Conservation (phyloP, 2,329 filamentous ascomycete genomes). For the Colletotrichum limetticola region DNA sequence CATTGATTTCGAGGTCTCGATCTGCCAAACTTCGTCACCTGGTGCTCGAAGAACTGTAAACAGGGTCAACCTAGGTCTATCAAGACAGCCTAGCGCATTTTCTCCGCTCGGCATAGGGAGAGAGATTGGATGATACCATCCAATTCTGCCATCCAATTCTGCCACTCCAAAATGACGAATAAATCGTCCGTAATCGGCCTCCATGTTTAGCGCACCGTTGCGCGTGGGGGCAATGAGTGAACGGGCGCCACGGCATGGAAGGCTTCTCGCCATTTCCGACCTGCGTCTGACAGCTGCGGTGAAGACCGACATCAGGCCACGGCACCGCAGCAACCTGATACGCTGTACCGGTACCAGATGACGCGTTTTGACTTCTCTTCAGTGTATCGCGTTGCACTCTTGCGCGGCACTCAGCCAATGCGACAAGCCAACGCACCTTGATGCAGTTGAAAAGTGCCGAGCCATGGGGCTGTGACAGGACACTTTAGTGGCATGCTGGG, state of each 20-base stretch:
- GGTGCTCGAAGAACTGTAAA: neutral
- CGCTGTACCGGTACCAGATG: neutral
- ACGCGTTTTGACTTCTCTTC: neutral
- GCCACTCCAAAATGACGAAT: neutral
- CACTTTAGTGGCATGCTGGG: neutral
- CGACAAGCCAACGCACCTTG: neutral
- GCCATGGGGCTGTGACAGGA: constrained; percentile 5
- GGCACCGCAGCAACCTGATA: neutral
- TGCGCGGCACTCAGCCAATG: neutral
- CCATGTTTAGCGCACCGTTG: constrained; percentile 1
- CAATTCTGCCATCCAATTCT: neutral
- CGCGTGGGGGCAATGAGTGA: neutral
- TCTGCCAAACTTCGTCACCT: neutral
- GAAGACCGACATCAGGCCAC: constrained; percentile 15
- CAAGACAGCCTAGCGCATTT: constrained; percentile 8
- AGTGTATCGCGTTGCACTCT: neutral
- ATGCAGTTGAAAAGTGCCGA: neutral
- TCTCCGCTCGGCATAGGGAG: constrained; percentile 17
- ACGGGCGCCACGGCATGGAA: neutral
- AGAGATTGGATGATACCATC: constrained; percentile 4
- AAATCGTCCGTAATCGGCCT: neutral
- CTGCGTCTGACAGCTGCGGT: neutral
- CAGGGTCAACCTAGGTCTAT: constrained; percentile 4
- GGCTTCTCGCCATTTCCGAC: constrained; percentile 26
- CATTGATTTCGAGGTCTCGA: neutral